Percentiles rank a stretch among this genome's conserved stretches.
Evolutionary conservation across 305 asterid genomes (phyloP).

Genomic region (Coffea humblotiana): DNA sequence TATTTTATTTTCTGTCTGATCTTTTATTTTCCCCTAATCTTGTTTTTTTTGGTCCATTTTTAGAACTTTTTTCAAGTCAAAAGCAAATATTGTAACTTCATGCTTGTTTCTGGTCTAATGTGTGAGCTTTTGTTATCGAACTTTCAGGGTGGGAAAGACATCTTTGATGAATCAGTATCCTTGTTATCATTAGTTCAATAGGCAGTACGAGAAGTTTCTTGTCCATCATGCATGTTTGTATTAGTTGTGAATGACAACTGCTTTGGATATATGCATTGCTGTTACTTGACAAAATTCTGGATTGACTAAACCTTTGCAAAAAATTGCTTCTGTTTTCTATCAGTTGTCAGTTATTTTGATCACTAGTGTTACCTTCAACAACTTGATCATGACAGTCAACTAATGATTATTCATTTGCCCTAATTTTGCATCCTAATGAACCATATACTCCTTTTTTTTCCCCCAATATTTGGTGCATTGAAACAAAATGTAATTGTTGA

Average conservation of each 20-base stretch:
- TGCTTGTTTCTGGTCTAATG: slow-evolving; percentile 15
- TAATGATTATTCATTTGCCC: neutral
- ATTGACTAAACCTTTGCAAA: neutral
- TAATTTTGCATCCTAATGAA: neutral
- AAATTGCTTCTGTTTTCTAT: neutral
- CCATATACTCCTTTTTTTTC: neutral
- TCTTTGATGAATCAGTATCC: slow-evolving; percentile 80
- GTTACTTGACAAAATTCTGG: neutral
- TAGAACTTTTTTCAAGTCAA: neutral
- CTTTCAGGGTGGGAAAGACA: slow-evolving; percentile 77
- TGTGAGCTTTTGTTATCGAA: slow-evolving; percentile 18
- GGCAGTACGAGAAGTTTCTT: neutral
- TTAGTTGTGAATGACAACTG: neutral
- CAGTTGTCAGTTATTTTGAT: neutral
- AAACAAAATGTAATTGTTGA: neutral
- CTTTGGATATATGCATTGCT: neutral
- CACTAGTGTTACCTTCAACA: neutral
- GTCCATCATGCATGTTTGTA: neutral
- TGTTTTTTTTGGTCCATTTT: neutral
- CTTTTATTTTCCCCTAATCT: slow-evolving; percentile 5
- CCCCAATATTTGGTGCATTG: neutral
- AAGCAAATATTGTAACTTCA: neutral
- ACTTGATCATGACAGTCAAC: neutral
- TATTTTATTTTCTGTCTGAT: too few relatives aligned
- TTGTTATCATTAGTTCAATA: neutral